Conservation (phyloP, 2,329 filamentous ascomycete genomes). For the Fusarium coffeatum region DNA sequence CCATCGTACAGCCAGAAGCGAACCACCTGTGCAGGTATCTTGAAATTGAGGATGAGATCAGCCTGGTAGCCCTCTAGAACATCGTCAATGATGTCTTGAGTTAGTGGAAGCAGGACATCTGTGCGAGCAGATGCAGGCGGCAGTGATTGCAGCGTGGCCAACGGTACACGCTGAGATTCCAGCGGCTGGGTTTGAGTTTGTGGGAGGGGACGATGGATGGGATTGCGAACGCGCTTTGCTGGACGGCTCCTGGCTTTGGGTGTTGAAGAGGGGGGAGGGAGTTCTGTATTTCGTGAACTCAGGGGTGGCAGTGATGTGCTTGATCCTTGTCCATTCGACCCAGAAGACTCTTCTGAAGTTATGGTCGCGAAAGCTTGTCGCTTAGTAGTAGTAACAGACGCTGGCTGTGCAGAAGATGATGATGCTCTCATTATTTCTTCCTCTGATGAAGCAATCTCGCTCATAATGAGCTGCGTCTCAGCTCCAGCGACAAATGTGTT, state of each 20-base stretch:
- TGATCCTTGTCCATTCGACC: slow-evolving; percentile 16
- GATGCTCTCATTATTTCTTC: slow-evolving; percentile 30
- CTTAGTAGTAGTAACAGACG: background rate
- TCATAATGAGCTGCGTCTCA: slow-evolving; percentile 52
- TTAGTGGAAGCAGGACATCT: slow-evolving; percentile 66
- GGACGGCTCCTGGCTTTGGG: slow-evolving; percentile 17
- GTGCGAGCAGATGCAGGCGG: slow-evolving; percentile 62
- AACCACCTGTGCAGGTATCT: slow-evolving; percentile 64
- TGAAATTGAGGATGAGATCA: slow-evolving; percentile 67
- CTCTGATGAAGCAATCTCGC: slow-evolving; percentile 48
- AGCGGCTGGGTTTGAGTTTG: slow-evolving; percentile 49
- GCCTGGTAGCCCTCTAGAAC: slow-evolving; percentile 64
- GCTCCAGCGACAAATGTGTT: slow-evolving; percentile 46
- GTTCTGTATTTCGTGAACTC: slow-evolving; percentile 35
- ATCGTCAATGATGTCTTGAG: slow-evolving; percentile 58
- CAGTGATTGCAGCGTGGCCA: slow-evolving; percentile 61
- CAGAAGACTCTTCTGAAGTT: slow-evolving; percentile 29
- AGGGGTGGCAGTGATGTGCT: slow-evolving; percentile 21
- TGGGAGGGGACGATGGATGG: slow-evolving; percentile 42
- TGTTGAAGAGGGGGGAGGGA: slow-evolving; percentile 28
- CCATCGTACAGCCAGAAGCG: slow-evolving; percentile 73
- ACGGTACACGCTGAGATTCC: slow-evolving; percentile 63
- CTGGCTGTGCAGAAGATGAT: slow-evolving; percentile 8
- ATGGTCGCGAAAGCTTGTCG: slow-evolving; percentile 6
- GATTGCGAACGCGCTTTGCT: slow-evolving; percentile 44